A percentile compares a stretch with the other conserved stretches of the same genome.
phyloP scores from a whole-genome alignment of 495 filamentous ascomycete species.

The Podospora pseudocomata region DNA sequence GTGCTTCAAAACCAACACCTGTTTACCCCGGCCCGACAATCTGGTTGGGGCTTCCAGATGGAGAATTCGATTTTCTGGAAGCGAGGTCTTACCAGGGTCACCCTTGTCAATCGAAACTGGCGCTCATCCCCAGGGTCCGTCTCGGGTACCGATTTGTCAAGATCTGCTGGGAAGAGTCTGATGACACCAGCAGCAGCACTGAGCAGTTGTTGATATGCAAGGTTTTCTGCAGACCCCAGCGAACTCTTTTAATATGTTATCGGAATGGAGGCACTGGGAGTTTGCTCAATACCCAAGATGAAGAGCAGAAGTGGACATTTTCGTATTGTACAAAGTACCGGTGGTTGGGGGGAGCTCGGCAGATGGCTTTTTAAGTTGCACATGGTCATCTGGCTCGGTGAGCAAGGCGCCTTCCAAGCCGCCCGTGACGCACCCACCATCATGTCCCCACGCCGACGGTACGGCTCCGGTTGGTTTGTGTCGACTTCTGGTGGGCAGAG shows the following conservation, averaged over 20 bases:
- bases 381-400: neutral
- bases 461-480: constrained; percentile 4
- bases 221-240: neutral
- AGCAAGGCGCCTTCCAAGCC: neutral
- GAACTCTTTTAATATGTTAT: neutral
- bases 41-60: constrained; percentile 20
- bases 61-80: constrained; percentile 19
- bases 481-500: neutral
- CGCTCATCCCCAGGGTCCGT: neutral
- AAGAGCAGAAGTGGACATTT: neutral
- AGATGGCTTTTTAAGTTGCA: neutral
- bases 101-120: neutral
- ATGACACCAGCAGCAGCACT: neutral
- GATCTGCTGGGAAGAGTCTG: neutral
- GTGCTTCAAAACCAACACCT: constrained; percentile 10
- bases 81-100: constrained; percentile 11
- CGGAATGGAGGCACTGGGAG: no score
- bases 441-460: constrained; percentile 1
- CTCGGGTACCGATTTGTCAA: neutral
- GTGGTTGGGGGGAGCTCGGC: neutral
- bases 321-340: neutral
- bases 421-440: neutral
- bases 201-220: neutral
- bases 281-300: neutral
- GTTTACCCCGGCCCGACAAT: constrained; percentile 17